These are phyloP conservation scores for Globisporangium nagaii DNA, from an alignment of 352 stramenopile species.

Conservation along the genomic window DNA sequence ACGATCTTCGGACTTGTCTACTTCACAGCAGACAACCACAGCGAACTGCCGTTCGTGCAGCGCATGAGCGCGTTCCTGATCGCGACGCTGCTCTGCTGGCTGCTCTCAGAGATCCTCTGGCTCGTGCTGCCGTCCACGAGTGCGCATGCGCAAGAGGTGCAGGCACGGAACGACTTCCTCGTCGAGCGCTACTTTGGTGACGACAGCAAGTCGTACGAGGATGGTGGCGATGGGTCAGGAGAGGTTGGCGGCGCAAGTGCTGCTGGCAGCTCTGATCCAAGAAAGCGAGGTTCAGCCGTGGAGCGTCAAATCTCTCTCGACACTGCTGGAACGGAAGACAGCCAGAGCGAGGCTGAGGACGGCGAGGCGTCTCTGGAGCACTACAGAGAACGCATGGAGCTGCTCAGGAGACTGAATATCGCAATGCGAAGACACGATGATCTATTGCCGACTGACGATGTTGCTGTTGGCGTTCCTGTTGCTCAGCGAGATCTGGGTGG, in stretches of 20 bases:
- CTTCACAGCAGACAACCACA: conserved; percentile 29
- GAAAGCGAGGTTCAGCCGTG: neutral
- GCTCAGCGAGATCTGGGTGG: neutral
- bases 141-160: conserved; percentile 12
- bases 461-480: neutral
- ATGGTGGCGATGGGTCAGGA: neutral
- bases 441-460: neutral
- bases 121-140: conserved; percentile 27
- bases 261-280: neutral
- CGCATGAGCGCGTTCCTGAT: conserved; percentile 31
- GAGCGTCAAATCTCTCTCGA: neutral
- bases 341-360: neutral
- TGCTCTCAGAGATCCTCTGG: conserved; percentile 31
- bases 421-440: conserved; percentile 23
- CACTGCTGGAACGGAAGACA: neutral
- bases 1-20: conserved; percentile 22
- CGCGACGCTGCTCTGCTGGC: conserved; percentile 20
- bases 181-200: conserved; percentile 44
- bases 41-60: conserved; percentile 17
- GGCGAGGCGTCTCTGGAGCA: conserved; percentile 15
- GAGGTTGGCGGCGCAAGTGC: neutral
- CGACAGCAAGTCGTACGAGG: neutral
- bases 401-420: conserved; percentile 33
- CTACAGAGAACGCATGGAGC: conserved; percentile 25
- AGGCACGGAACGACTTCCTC: conserved; percentile 33